phyloP scores from a whole-genome alignment of 257 asterid species.

The Solanum sejunctum region DNA sequence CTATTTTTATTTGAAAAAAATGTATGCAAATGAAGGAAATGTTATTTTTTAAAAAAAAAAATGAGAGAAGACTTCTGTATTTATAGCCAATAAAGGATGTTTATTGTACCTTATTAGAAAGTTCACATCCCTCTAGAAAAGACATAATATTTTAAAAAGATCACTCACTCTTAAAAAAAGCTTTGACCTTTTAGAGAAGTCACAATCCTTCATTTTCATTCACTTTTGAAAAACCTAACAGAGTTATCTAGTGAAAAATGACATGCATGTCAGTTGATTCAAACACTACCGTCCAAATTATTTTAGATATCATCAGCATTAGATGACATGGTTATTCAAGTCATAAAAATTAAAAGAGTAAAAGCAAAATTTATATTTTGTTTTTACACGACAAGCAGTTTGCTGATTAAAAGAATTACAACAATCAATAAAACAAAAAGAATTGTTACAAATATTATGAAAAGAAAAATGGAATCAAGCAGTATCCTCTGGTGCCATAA shows the following conservation, averaged over 20 bases:
- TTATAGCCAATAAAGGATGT: no score
- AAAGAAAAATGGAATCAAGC: neutral
- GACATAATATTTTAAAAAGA: no score
- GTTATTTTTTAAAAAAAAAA: no score
- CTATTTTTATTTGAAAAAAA: no score
- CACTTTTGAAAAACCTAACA: no score
- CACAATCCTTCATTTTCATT: no score
- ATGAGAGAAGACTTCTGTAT: no score
- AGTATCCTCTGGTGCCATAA: constrained; percentile 16
- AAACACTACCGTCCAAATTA: neutral
- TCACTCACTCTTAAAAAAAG: no score
- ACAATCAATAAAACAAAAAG: neutral
- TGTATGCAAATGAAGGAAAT: no score
- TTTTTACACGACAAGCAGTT: neutral
- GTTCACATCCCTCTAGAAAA: no score
- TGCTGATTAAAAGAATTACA: neutral
- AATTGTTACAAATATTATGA: neutral
- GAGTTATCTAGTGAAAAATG: neutral
- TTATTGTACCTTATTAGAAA: no score
- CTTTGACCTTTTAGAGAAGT: no score
- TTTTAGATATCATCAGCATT: neutral
- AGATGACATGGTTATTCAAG: neutral
- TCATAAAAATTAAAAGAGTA: neutral
- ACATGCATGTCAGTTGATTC: fast-evolving
- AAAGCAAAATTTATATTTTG: neutral